Conservation (phyloP, 169 alveolate species). For the Plasmodium adleri region DNA sequence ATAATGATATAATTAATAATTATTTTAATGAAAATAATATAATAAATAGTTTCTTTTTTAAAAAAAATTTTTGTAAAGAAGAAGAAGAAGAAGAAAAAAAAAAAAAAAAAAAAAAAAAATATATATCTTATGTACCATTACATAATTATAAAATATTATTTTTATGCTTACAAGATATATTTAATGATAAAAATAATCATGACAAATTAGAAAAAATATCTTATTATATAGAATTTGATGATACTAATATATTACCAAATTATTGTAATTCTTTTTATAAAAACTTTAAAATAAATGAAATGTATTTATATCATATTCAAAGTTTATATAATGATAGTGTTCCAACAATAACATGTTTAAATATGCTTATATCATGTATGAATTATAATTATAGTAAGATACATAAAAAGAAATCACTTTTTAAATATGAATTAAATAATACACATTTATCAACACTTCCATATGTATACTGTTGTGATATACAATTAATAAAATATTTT, state of each 20-base stretch:
- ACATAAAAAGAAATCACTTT: constrained; percentile 60
- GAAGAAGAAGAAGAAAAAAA: not conserved
- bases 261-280: constrained; percentile 44
- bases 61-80: constrained; percentile 1
- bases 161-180: constrained; percentile 36
- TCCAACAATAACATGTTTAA: constrained; percentile 42
- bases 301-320: constrained; percentile 36
- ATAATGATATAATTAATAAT: constrained; percentile 1
- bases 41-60: constrained; percentile 50
- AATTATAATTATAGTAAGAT: constrained; percentile 51
- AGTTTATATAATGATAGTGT: constrained; percentile 17
- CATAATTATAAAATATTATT: constrained; percentile 43
- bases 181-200: constrained; percentile 19
- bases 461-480: constrained; percentile 57
- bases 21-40: constrained; percentile 6
- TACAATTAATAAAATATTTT: constrained; percentile 46
- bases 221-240: constrained; percentile 51
- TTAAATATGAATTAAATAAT: constrained; percentile 28
- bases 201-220: constrained; percentile 39
- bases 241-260: constrained; percentile 18
- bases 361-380: constrained; percentile 50
- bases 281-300: constrained; percentile 43
- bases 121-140: constrained; percentile 61
- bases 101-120: constrained; percentile 42
- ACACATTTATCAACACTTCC: constrained; percentile 35